A percentile compares a stretch with the other conserved stretches of the same genome.
Evolutionary conservation across 139 green algal species (phyloP).

Genomic region (Ettlia oleoabundans): DNA sequence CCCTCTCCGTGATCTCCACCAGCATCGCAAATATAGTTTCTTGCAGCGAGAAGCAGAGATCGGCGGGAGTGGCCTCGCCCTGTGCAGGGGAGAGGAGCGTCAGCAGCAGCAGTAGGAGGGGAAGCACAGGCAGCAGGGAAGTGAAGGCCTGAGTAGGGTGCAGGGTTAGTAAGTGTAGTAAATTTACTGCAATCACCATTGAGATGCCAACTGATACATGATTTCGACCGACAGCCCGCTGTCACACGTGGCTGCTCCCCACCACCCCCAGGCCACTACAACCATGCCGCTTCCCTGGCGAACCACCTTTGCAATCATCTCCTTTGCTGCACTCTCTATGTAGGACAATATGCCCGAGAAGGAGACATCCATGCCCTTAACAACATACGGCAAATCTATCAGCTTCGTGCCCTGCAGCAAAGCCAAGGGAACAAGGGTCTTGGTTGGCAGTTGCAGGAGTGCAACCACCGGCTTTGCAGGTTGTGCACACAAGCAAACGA

Average conservation of each 20-base stretch:
- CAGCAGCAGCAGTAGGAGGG: background rate
- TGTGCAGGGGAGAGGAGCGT: background rate
- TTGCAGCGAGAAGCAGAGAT: constrained; percentile 92
- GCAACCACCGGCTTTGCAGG: too few species aligned
- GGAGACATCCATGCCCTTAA: constrained; percentile 97
- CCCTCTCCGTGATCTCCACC: constrained; percentile 93
- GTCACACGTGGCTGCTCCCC: background rate
- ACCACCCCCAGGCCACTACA: background rate
- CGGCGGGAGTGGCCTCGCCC: constrained; percentile 71
- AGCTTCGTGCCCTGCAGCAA: constrained; percentile 56
- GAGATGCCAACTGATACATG: too few species aligned
- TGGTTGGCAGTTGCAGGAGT: too few species aligned
- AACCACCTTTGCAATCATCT: constrained; percentile 25
- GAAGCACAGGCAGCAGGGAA: too few species aligned
- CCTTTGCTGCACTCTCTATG: constrained; percentile 57
- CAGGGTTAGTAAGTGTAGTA: too few species aligned
- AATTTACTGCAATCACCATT: too few species aligned
- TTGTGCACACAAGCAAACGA: too few species aligned
- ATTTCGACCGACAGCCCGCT: too few species aligned
- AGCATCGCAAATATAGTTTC: constrained; percentile 96
- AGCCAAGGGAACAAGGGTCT: too few species aligned
- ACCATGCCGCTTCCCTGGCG: background rate
- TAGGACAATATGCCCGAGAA: constrained; percentile 86
- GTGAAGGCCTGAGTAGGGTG: too few species aligned
- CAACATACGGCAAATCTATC: constrained; percentile 88